Conservation (phyloP, 805 yeast species). For the Wickerhamiella musiphila region DNA sequence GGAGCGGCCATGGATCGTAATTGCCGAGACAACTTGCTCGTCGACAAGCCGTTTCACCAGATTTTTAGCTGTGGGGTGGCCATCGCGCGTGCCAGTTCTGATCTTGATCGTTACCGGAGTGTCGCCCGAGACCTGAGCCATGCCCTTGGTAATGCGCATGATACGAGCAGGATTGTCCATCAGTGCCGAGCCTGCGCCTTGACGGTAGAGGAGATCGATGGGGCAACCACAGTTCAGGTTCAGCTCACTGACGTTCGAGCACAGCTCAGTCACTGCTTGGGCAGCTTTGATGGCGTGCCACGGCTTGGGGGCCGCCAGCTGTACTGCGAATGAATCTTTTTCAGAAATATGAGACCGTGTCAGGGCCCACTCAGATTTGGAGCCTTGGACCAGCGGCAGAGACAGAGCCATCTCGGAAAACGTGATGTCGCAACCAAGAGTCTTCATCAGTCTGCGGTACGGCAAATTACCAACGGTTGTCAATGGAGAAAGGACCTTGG, state of each 20-base stretch:
- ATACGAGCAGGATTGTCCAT: constrained; percentile 77
- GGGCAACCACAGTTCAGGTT: constrained; percentile 97
- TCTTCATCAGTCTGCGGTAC: constrained; percentile 78
- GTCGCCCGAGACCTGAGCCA: constrained; percentile 80
- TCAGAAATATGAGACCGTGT: constrained; percentile 77
- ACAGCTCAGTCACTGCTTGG: constrained; percentile 48
- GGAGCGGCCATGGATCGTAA: constrained; percentile 90
- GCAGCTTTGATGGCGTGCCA: constrained; percentile 91
- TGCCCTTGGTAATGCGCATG: constrained; percentile 62
- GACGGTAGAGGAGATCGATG: constrained; percentile 78
- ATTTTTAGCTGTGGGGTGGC: constrained; percentile 70
- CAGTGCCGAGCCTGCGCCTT: constrained; percentile 91
- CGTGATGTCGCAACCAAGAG: constrained; percentile 81
- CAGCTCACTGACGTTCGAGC: constrained; percentile 55
- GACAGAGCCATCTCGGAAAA: constrained; percentile 91
- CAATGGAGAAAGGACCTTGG: constrained; percentile 83
- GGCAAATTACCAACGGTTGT: constrained; percentile 98
- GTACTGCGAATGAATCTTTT: constrained; percentile 80
- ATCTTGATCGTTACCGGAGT: constrained; percentile 83
- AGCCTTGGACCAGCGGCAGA: constrained; percentile 73
- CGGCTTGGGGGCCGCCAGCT: constrained; percentile 76
- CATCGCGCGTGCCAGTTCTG: constrained; percentile 79
- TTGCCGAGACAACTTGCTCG: constrained; percentile 74
- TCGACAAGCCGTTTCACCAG: constrained; percentile 52
- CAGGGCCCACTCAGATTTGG: constrained; percentile 93